Base-by-base conservation (phyloP, 1,284 basidiomycete species). In the Cutaneotrichosporon arboriforme region DNA sequence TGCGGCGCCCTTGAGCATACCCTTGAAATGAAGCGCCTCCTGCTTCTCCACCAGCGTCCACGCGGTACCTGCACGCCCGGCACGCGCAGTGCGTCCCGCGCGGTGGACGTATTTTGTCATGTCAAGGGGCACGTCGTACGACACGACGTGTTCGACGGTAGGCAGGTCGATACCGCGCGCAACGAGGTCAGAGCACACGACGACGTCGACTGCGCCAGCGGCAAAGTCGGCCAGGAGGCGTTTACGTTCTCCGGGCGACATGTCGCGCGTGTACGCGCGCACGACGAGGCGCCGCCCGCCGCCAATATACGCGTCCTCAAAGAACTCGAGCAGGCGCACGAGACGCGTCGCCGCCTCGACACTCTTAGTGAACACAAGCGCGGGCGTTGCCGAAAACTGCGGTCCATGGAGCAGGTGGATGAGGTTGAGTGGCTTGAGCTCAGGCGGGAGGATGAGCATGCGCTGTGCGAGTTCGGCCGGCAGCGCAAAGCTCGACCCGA, bases 31-130 rank as follows among this genome's bases (percentile, higher is more conserved):
- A 20, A 87, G 80, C 21, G 89, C 90, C 88, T 97, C 93, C 72
- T 96, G 93, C 68, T 90, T 88, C 77, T 98, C 94, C 4, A 97
- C 89, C 58, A 98, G 76, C 3, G 87, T 89, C 92, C 92, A 98
- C 0, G 91, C 91, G 58, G 87, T 83, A 4, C 94, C 94, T 13
- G 77, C 75, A 42, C 87, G 80, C 1, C 91, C 91, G 2, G 94
- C 94, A 55, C 94, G 83, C 4, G 94, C 94, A 1, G 94, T 97
- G 37, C 94, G 81, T 17, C 94, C 94, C 1, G 92, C 92, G 44
- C 94, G 85, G 72, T 98, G 94, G 17, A 98, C 89, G 68, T 98
- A 97, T 74, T 97, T 97, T 46, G 90, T 83, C 81, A 96, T 89
- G 68, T 97, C 94, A n/a, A 97, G 81, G 1, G 94, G 93, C 3